Evolutionary conservation across 148 eudicot genomes (phyloP).

Genomic region (Limonium bicolor): DNA sequence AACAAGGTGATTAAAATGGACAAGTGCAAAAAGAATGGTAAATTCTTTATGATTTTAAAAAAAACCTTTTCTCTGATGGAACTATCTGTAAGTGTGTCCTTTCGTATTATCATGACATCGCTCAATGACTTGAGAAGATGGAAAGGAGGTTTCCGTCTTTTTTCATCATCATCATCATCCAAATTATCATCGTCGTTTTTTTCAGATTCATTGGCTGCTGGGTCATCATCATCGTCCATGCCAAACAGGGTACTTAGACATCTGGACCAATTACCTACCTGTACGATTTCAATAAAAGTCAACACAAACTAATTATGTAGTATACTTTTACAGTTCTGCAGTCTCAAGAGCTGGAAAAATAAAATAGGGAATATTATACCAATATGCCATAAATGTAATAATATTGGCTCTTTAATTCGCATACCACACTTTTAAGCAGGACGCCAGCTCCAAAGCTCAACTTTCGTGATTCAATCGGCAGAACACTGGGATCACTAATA

Average conservation of each 20-base stretch:
- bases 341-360: too few relatives aligned
- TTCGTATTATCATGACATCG: slow-evolving; percentile 95
- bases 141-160: slow-evolving; percentile 21
- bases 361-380: too few relatives aligned
- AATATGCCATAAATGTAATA: too few relatives aligned
- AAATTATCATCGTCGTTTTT: slow-evolving; percentile 11
- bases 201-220: too few relatives aligned
- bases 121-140: slow-evolving; percentile 65
- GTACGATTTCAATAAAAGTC: slow-evolving; percentile 12
- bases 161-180: slow-evolving; percentile 12
- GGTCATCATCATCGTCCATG: slow-evolving; percentile 48
- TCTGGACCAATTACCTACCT: slow-evolving; percentile 95
- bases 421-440: slow-evolving; percentile 75
- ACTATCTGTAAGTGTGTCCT: slow-evolving; percentile 61
- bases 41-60: slow-evolving; percentile 1
- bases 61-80: slow-evolving; percentile 65
- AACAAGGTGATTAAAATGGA: background rate
- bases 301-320: too few relatives aligned
- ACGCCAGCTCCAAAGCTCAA: slow-evolving; percentile 89
- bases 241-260: slow-evolving; percentile 66
- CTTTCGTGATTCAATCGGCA: slow-evolving; percentile 72
- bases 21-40: background rate
- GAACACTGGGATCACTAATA: slow-evolving; percentile 59
- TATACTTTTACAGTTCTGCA: too few relatives aligned
- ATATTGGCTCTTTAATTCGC: too few relatives aligned